Conservation (phyloP, 352 stramenopile species). For the Pythium sp. region DNA sequence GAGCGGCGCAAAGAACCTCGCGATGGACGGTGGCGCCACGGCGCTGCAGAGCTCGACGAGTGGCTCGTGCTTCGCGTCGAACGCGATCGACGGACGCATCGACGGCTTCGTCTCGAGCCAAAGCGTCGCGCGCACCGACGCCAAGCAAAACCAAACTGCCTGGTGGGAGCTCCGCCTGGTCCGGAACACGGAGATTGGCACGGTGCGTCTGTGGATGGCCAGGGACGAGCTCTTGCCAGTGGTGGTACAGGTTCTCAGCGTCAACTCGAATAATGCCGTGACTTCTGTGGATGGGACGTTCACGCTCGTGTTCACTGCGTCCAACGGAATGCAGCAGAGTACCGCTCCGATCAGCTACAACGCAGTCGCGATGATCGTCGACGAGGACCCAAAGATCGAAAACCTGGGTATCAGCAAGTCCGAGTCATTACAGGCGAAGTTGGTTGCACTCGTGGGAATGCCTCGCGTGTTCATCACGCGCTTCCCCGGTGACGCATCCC, state of each 20-base stretch:
- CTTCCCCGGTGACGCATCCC: conserved; percentile 23
- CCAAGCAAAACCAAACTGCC: conserved; percentile 23
- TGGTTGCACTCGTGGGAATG: conserved; percentile 31
- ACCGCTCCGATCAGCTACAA: conserved; percentile 47
- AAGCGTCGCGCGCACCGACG: conserved; percentile 45
- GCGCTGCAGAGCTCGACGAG: conserved; percentile 71
- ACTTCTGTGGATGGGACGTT: conserved; percentile 39
- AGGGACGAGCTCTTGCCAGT: conserved; percentile 22
- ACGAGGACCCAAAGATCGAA: conserved; percentile 42
- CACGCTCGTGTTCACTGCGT: conserved; percentile 34
- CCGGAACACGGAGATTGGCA: conserved; percentile 41
- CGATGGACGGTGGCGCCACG: conserved; percentile 42
- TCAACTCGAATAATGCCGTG: conserved; percentile 36
- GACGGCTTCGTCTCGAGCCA: conserved; percentile 39
- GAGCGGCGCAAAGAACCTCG: conserved; percentile 41
- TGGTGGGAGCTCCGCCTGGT: conserved; percentile 77
- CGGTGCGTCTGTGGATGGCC: conserved; percentile 55
- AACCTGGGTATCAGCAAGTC: conserved; percentile 35
- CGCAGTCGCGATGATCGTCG: conserved; percentile 49
- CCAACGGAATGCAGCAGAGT: conserved; percentile 19
- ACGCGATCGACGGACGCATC: conserved; percentile 70
- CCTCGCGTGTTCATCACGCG: conserved; percentile 49
- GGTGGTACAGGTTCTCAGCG: conserved; percentile 26
- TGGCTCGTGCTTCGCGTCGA: conserved; percentile 37
- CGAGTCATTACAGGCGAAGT: conserved; percentile 61